Evolutionary conservation across 1,284 basidiomycete genomes (phyloP).

Genomic region (Takashimella tepidaria): DNA sequence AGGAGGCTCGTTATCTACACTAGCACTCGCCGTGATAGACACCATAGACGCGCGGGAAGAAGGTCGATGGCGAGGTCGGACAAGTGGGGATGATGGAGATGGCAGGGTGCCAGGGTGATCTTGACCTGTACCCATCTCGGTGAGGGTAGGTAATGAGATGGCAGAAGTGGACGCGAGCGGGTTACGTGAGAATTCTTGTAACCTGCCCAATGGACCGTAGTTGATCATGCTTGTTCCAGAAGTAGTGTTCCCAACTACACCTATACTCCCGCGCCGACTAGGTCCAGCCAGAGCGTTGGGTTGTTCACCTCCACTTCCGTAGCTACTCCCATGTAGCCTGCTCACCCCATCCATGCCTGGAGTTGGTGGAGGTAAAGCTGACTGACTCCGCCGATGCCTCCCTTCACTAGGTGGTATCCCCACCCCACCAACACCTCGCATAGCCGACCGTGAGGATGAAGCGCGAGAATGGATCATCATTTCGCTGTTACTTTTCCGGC

Average conservation of each 20-base stretch:
- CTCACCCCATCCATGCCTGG: too few relatives aligned
- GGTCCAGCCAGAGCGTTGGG: too few relatives aligned
- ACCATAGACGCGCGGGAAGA: too few relatives aligned
- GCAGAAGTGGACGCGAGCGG: slow-evolving; percentile 24
- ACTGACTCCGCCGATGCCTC: slow-evolving; percentile 23
- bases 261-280: too few relatives aligned
- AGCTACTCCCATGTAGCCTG: too few relatives aligned
- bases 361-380: slow-evolving; percentile 20
- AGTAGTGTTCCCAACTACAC: too few relatives aligned
- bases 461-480: background rate
- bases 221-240: too few relatives aligned
- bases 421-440: background rate
- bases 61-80: too few relatives aligned
- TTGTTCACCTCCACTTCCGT: too few relatives aligned
- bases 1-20: background rate
- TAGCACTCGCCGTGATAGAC: background rate
- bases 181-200: slow-evolving; percentile 30
- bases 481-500: background rate
- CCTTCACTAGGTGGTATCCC: background rate
- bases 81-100: background rate
- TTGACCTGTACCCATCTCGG: slow-evolving; percentile 11
- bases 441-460: slow-evolving; percentile 4
- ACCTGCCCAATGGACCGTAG: slow-evolving; percentile 11
- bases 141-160: slow-evolving; percentile 23
- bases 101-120: background rate